phyloP scores from a whole-genome alignment of 129 eudicot species.

The Escallonia herrerae region DNA sequence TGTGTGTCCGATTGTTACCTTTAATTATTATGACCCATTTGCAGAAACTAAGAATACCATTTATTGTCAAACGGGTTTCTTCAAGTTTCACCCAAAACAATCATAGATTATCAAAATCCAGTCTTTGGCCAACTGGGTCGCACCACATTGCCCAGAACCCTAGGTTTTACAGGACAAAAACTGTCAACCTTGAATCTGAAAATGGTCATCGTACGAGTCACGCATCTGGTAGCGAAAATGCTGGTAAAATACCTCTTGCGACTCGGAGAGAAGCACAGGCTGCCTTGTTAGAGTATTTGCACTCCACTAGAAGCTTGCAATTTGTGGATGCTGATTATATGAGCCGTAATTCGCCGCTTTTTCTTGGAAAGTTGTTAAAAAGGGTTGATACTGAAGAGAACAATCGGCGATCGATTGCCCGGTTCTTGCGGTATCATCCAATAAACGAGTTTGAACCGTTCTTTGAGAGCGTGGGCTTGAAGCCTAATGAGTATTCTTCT shows the following conservation, averaged over 20 bases:
- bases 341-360: constrained; percentile 54
- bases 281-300: constrained; percentile 69
- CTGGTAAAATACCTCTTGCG: constrained; percentile 16
- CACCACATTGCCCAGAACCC: constrained; percentile 32
- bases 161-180: constrained; percentile 38
- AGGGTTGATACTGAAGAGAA: constrained; percentile 29
- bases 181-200: constrained; percentile 5
- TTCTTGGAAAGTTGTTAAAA: constrained; percentile 42
- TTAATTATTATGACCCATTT: constrained; percentile 25
- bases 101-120: constrained; percentile 22
- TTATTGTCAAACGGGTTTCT: constrained; percentile 32
- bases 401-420: constrained; percentile 30
- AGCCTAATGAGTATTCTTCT: constrained; percentile 36
- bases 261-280: constrained; percentile 55
- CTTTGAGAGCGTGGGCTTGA: constrained; percentile 82
- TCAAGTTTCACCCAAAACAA: constrained; percentile 9
- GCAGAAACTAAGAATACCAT: constrained; percentile 22
- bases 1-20: too few relatives aligned
- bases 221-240: neutral
- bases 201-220: constrained; percentile 10
- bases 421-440: constrained; percentile 73
- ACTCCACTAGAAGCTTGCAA: constrained; percentile 64
- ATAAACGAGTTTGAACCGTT: constrained; percentile 85
- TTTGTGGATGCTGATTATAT: constrained; percentile 72
- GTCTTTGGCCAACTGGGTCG: constrained; percentile 35